Base-by-base conservation (phyloP, 495 filamentous ascomycete genomes). In the Penicillium cinerascens region DNA sequence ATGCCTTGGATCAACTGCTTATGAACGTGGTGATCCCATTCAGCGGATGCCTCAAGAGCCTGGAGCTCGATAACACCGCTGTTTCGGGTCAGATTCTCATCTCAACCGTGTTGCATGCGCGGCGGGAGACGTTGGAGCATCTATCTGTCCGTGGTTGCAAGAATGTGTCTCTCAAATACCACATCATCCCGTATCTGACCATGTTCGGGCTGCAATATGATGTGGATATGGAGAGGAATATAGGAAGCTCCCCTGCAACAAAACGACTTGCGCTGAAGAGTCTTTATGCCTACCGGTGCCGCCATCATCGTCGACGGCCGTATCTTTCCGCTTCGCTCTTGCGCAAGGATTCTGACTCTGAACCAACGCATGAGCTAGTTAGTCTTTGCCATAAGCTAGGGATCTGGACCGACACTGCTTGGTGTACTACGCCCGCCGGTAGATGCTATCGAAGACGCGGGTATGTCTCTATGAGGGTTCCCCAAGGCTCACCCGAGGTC, bases 131-230 rank as follows among this genome's bases (percentile, higher is more conserved):
- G 0, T 55, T 85, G 46, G 73, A 80, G 56, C 81, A 85, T 54
- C 70, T 85, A 17, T 85, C 81, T 5, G 76, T 84, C 33, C 76
- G 82, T 8, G 82, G 81, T 7, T 85, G 82, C 74, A 84, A 85
- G 63, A 82, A 85, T 65, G 82, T 85, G 26, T 84, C 81, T 16
- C 68, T 85, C 42, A 85, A 85, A 63, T 85, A 85, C 55, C 81
- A 85, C 48, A 78, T 85, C 48, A 73, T 84, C 29, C 81, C 82
- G 3, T 85, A 78, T 49, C 65, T 85, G 16, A 73, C 72, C 40
- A 70, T 80, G 70, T 77, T 71, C 48, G 66, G 69, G 7, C 57
- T 79, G 5, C 76, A 79, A 51, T 68, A 67, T 51, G 70, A 76
- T 58, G 65, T 72, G 29, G 69, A 71, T 27, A 71, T 68, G 56